These are phyloP conservation scores for Cordyceps cicadae DNA, from an alignment of 2,329 filamentous ascomycete genomes.

Conservation along the genomic window DNA sequence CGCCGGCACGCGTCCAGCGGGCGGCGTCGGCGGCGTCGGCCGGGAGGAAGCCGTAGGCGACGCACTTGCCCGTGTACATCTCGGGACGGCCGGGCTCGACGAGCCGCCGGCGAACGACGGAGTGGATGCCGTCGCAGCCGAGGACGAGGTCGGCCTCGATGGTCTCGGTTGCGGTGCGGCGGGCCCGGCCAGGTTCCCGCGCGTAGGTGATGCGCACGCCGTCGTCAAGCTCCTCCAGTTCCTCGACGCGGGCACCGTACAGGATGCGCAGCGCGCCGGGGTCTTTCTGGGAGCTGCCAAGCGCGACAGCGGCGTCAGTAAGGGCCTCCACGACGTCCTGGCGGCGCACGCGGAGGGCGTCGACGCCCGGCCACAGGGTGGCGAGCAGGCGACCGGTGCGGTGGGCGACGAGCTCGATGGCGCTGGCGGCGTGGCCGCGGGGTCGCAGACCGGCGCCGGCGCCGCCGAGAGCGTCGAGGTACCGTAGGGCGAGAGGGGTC, in stretches of 20 bases:
- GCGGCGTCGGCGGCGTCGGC: conserved; percentile 1
- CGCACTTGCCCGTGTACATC: conserved; percentile 26
- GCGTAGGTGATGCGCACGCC: background rate
- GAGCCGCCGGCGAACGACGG: conserved; percentile 22
- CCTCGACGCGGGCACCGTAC: conserved; percentile 15
- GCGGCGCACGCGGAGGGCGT: conserved; percentile 21
- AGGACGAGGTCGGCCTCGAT: conserved; percentile 21
- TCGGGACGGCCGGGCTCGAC: conserved; percentile 20
- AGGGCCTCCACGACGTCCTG: conserved; percentile 20
- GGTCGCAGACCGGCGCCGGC: conserved; percentile 20
- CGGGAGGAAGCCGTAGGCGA: conserved; percentile 17
- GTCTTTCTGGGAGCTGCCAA: background rate
- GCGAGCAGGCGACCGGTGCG: conserved; percentile 20
- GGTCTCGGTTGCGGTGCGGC: background rate
- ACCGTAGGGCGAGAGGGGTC: conserved; percentile 36
- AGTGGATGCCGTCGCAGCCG: conserved; percentile 34
- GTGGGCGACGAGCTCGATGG: conserved; percentile 23
- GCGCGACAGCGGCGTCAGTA: conserved; percentile 12
- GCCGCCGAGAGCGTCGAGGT: conserved; percentile 33
- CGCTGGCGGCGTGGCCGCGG: conserved; percentile 14
- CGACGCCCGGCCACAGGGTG: conserved; percentile 18
- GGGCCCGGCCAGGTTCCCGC: background rate
- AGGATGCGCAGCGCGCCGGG: conserved; percentile 15
- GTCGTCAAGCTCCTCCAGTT: conserved; percentile 13
- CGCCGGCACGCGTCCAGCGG: conserved; percentile 15